Percentiles rank a stretch among this genome's conserved stretches.
Evolutionary conservation across 2,329 filamentous ascomycete genomes (phyloP).

Genomic region (Cladophialophora chaetospira): DNA sequence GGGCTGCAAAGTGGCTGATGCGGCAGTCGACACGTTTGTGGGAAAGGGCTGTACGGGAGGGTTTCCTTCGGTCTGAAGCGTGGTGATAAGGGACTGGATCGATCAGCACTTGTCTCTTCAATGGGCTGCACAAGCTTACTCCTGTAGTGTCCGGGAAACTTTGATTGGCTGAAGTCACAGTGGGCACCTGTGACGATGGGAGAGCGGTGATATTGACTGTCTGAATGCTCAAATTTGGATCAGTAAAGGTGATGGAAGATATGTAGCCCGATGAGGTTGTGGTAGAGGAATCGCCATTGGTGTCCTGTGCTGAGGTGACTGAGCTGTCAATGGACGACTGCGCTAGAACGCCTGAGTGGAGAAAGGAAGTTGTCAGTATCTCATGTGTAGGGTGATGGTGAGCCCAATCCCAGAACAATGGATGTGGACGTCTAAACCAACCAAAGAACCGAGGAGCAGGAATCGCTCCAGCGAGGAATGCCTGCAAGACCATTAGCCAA

Average conservation of each 20-base stretch:
- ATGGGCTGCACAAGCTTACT: conserved; percentile 11
- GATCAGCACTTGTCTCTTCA: conserved; percentile 1
- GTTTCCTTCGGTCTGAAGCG: conserved; percentile 32
- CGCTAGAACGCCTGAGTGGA: conserved; percentile 1
- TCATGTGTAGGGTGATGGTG: background rate
- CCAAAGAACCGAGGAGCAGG: conserved; percentile 22
- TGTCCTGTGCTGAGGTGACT: background rate
- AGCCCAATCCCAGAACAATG: no score
- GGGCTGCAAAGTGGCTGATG: conserved; percentile 30
- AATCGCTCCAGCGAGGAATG: conserved; percentile 27
- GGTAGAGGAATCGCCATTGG: background rate
- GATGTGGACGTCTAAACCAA: conserved; percentile 12
- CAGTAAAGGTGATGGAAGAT: conserved; percentile 26
- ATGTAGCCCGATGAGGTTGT: conserved; percentile 11
- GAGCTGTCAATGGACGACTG: background rate
- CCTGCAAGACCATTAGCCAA: conserved; percentile 30
- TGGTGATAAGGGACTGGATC: conserved; percentile 26
- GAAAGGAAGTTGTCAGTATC: conserved; percentile 8
- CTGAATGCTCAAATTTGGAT: conserved; percentile 28
- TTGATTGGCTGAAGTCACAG: conserved; percentile 29
- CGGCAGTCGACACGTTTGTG: conserved; percentile 28
- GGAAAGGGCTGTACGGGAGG: conserved; percentile 33
- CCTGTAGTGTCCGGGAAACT: conserved; percentile 30
- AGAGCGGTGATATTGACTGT: conserved; percentile 26
- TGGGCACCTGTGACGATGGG: conserved; percentile 26